Conservation (phyloP, 768 basidiomycete genomes). For the Trametes coccinea region DNA sequence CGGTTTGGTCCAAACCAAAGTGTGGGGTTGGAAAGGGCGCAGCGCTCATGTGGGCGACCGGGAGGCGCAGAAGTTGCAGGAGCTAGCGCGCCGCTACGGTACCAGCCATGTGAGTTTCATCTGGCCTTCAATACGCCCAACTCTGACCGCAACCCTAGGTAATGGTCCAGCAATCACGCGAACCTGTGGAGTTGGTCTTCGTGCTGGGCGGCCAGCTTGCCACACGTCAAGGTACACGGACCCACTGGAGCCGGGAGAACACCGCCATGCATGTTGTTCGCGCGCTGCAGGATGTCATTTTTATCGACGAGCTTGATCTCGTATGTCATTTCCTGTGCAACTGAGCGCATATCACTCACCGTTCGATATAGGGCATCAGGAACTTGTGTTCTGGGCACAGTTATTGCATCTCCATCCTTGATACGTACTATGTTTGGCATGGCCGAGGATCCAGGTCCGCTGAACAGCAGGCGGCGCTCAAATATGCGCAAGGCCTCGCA, state of each 20-base stretch:
- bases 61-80: constrained; percentile 67
- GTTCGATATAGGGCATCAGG: constrained; percentile 46
- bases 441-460: constrained; percentile 62
- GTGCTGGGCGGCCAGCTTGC: constrained; percentile 69
- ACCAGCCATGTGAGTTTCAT: constrained; percentile 53
- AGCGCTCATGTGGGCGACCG: constrained; percentile 51
- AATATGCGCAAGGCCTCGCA: constrained; percentile 56
- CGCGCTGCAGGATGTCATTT: constrained; percentile 46
- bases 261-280: constrained; percentile 81
- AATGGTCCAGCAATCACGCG: constrained; percentile 57
- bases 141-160: constrained; percentile 24
- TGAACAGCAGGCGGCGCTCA: constrained; percentile 63
- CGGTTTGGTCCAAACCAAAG: constrained; percentile 64
- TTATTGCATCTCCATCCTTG: constrained; percentile 72
- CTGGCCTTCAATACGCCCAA: background rate
- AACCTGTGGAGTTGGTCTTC: constrained; percentile 62
- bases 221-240: constrained; percentile 71
- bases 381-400: constrained; percentile 86
- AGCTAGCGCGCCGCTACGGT: constrained; percentile 73
- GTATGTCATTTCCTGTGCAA: constrained; percentile 40
- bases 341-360: constrained; percentile 3
- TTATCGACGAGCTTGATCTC: constrained; percentile 73
- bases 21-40: constrained; percentile 80
- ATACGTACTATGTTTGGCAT: constrained; percentile 78
- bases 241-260: constrained; percentile 77